A percentile compares a stretch with the other conserved stretches of the same genome.
Conservation (phyloP, 805 yeast species). For the Starmera quercuum region DNA sequence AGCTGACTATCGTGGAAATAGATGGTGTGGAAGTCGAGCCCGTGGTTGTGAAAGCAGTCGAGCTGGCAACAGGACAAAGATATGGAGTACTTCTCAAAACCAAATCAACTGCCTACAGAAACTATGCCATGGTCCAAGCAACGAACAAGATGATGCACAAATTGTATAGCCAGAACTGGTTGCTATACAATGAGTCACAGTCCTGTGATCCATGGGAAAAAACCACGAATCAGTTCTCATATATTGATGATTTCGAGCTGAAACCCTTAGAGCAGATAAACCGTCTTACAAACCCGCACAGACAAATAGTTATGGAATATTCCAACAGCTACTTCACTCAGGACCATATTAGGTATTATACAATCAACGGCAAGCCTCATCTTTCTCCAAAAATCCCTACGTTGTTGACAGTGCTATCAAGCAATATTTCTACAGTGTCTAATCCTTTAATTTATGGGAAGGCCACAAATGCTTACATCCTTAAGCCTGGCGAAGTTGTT, state of each 20-base stretch:
- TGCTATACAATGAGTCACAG: conserved; percentile 38
- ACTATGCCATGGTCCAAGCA: conserved; percentile 42
- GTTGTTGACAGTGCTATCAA: conserved; percentile 52
- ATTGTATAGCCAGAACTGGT: conserved; percentile 44
- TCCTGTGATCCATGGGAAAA: conserved; percentile 36
- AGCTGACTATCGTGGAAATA: conserved; percentile 45
- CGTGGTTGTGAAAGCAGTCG: conserved; percentile 36
- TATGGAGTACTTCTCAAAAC: conserved; percentile 55
- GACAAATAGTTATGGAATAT: conserved; percentile 44
- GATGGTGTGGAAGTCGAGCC: conserved; percentile 54
- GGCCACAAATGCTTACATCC: conserved; percentile 54
- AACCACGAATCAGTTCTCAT: conserved; percentile 16
- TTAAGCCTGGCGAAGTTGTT: conserved; percentile 54
- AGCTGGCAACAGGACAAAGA: conserved; percentile 71
- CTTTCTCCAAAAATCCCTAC: conserved; percentile 68
- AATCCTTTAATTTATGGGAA: conserved; percentile 62
- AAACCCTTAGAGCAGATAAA: conserved; percentile 28
- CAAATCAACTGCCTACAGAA: conserved; percentile 31
- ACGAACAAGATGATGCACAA: conserved; percentile 65
- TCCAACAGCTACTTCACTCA: conserved; percentile 50
- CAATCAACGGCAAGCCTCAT: conserved; percentile 58
- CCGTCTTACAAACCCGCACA: conserved; percentile 46
- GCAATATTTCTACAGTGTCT: conserved; percentile 39
- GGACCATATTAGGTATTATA: conserved; percentile 62
- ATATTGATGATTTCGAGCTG: conserved; percentile 25